Percentiles rank a stretch among this genome's conserved stretches.
Evolutionary conservation across 2,329 filamentous ascomycete species (phyloP).

Genomic region (Microdochium nivale): DNA sequence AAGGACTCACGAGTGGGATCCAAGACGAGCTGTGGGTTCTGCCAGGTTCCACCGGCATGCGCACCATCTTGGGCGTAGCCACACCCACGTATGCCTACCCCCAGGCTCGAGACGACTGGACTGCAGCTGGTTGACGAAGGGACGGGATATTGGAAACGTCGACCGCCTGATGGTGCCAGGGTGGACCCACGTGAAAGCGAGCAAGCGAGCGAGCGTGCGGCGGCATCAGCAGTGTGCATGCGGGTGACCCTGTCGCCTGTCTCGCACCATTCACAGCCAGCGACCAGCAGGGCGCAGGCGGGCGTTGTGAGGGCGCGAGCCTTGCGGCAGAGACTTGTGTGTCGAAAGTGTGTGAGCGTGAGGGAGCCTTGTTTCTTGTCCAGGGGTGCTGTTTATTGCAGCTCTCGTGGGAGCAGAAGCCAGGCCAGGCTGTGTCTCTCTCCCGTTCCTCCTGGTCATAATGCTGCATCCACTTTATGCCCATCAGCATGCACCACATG

Average conservation of each 20-base stretch:
- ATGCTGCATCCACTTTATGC: background rate
- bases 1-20: background rate
- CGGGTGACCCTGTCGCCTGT: background rate
- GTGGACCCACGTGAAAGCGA: background rate
- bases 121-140: background rate
- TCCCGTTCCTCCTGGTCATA: background rate
- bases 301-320: background rate
- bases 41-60: background rate
- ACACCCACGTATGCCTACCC: background rate
- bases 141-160: background rate
- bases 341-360: background rate
- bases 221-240: background rate
- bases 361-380: background rate
- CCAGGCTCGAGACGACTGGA: background rate
- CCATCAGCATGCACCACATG: background rate
- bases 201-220: too few species aligned
- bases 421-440: too few species aligned
- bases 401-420: too few species aligned
- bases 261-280: background rate
- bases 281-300: background rate
- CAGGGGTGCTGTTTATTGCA: background rate
- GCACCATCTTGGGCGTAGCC: background rate
- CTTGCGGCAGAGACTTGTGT: background rate
- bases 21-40: background rate
- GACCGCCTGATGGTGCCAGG: background rate